Evolutionary conservation across 352 stramenopile species (phyloP), one percentile per base, ranked within the genome.

Genomic region (Aphanomyces astaci): DNA sequence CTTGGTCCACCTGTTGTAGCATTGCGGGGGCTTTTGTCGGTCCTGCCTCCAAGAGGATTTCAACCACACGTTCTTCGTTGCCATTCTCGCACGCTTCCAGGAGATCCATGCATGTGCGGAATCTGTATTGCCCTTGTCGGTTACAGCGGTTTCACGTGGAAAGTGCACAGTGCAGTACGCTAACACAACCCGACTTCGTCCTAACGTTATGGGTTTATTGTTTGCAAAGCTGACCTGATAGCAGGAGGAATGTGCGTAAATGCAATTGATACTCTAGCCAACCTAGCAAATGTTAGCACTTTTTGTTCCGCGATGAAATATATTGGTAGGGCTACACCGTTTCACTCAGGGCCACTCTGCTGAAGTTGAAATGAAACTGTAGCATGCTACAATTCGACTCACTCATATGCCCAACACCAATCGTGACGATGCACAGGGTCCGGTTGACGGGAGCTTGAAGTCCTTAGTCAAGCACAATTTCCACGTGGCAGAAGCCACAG

Each of bases 21-120:
- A 83, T 71, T 40, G 62, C 71, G 0, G 22, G 32, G 7, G 78
- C 39, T 25, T 59, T 5, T 67, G 51, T 74, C 15, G 36, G 36
- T 45, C 25, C 79, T 72, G 19, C 77, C 76, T 13, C 70, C n/a
- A 90, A 55, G 32, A 92, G 72, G 30, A 90, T 72, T 73, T 90
- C 84, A 5, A 92, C 75, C 22, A 90, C 82, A 48, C 84, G 84
- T 73, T 92, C 84, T 62, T 92, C 84, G 56, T 92, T 92, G 59
- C 84, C 84, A 68, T 89, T 90, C 72, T 92, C 84, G 54, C 82
- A 90, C 11, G 81, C 82, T 66, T 92, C 84, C 57, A 86, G 86
- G 33, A 92, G 71, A 52, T 92, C 84, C 84, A 92, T 92, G 28
- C n/a, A n/a, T n/a, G n/a, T n/a, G n/a, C 11, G 22, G 36, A 43